These are phyloP conservation scores for Priceomyces carsonii DNA, from an alignment of 805 yeast species.

Conservation along the genomic window DNA sequence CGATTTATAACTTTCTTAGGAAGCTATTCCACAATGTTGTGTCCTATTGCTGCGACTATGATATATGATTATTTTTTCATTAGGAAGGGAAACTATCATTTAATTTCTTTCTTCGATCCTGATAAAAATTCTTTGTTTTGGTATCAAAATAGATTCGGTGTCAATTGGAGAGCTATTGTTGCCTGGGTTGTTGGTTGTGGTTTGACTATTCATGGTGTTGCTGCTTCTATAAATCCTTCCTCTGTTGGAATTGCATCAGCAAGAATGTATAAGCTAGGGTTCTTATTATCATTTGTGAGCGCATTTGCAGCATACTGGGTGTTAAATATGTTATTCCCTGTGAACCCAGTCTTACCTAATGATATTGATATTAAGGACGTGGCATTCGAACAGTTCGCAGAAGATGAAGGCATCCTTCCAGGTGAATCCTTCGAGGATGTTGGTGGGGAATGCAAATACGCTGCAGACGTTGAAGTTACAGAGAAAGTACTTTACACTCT, in stretches of 20 bases:
- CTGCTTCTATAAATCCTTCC: constrained; percentile 8
- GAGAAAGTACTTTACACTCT: too few species aligned
- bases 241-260: constrained; percentile 8
- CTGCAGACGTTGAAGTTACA: too few species aligned
- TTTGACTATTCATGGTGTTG: constrained; percentile 8
- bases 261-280: constrained; percentile 8
- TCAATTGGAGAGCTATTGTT: constrained; percentile 24
- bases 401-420: too few species aligned
- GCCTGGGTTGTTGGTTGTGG: constrained; percentile 14
- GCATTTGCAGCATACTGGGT: constrained; percentile 8
- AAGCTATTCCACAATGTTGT: too few species aligned
- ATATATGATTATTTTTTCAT: constrained; percentile 10
- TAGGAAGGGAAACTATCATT: constrained; percentile 8
- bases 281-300: constrained; percentile 7
- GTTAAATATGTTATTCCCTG: constrained; percentile 5
- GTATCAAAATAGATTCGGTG: constrained; percentile 17
- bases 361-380: too few species aligned
- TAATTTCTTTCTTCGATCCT: constrained; percentile 6
- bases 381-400: too few species aligned
- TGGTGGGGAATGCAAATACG: too few species aligned
- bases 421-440: too few species aligned
- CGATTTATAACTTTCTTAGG: too few species aligned
- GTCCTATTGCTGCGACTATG: constrained; percentile 12
- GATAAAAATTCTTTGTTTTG: constrained; percentile 5
- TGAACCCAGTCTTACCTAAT: background rate